Evolutionary conservation across 2,329 filamentous ascomycete genomes (phyloP).

Genomic region (Tolypocladium sp.): DNA sequence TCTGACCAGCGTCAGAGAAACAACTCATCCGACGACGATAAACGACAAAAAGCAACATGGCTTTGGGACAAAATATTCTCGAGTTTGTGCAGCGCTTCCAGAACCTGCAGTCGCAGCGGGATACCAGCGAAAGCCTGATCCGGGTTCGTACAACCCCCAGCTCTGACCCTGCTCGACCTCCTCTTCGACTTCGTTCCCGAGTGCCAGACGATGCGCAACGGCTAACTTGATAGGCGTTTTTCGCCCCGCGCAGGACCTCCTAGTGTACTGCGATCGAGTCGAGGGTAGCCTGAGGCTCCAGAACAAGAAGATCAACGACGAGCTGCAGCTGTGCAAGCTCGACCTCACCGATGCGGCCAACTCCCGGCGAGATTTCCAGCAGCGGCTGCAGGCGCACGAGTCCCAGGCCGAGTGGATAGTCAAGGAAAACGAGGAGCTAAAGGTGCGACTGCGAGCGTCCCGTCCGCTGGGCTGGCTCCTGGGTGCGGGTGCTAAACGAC

Average conservation of each 20-base stretch:
- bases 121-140: constrained; percentile 34
- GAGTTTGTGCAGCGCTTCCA: constrained; percentile 40
- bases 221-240: neutral
- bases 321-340: constrained; percentile 34
- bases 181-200: neutral
- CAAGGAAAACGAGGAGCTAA: constrained; percentile 32
- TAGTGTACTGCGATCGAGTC: constrained; percentile 26
- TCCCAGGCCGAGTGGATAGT: constrained; percentile 22
- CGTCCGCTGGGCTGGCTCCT: neutral
- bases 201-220: neutral
- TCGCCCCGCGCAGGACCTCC: constrained; percentile 16
- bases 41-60: constrained; percentile 7
- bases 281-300: constrained; percentile 35
- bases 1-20: neutral
- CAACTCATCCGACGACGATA: neutral
- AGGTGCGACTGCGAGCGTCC: constrained; percentile 22
- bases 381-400: constrained; percentile 31
- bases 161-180: neutral
- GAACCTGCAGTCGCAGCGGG: constrained; percentile 29
- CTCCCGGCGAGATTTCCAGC: constrained; percentile 40
- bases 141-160: constrained; percentile 26
- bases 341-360: constrained; percentile 41
- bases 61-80: constrained; percentile 21
- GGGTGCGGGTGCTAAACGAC: neutral
- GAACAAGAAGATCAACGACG: constrained; percentile 29